Conservation (phyloP, 164 flowering plant genomes). For the Umbilicus rupestris region DNA sequence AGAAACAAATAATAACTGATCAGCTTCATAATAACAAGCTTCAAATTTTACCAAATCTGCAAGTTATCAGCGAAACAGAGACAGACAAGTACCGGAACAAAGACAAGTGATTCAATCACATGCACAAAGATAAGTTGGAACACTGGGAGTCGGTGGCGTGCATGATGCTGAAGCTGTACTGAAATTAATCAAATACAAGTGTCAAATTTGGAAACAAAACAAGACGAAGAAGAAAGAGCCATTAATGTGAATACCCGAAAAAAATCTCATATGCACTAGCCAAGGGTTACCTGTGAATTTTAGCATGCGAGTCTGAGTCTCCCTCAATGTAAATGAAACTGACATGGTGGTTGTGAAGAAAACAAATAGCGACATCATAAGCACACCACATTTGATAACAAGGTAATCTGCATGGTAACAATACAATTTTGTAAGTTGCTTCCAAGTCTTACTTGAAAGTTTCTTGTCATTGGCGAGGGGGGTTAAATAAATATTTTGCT, state of each 20-base stretch:
- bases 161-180: conserved; percentile 99
- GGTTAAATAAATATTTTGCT: neutral
- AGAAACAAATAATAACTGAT: neutral
- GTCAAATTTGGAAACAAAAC: neutral
- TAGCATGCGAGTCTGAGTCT: conserved; percentile 97
- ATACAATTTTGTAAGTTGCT: neutral
- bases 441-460: neutral
- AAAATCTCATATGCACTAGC: neutral
- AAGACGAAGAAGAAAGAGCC: neutral
- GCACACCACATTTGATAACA: conserved; percentile 93
- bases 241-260: neutral
- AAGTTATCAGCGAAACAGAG: conserved; percentile 1
- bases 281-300: conserved; percentile 75
- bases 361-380: conserved; percentile 96
- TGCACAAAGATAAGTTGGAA: conserved; percentile 97
- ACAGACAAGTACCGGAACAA: conserved; percentile 70
- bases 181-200: conserved; percentile 18
- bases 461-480: neutral
- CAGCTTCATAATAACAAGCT: too few relatives aligned
- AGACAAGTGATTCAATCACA: conserved; percentile 96
- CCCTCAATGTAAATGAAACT: conserved; percentile 93
- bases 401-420: conserved; percentile 60
- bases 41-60: neutral
- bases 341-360: conserved; percentile 99
- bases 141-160: conserved; percentile 89